Percentiles rank a stretch among this genome's conserved stretches.
Evolutionary conservation across 2,329 filamentous ascomycete species (phyloP).

Genomic region (Clonostachys rhizophaga): DNA sequence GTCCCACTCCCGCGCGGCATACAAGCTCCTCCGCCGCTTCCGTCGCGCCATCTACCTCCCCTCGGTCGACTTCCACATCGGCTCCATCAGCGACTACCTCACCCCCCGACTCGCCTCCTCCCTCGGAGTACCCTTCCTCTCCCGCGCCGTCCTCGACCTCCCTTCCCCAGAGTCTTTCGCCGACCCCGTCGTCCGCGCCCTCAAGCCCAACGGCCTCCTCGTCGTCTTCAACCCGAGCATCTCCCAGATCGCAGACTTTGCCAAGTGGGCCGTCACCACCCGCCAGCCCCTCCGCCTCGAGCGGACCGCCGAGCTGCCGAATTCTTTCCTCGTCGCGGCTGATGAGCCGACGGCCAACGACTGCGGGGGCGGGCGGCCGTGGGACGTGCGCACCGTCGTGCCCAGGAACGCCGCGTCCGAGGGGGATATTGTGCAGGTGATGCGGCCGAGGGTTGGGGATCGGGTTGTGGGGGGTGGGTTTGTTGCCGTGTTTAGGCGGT

Average conservation of each 20-base stretch:
- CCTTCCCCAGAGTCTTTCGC: slow-evolving; percentile 52
- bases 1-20: slow-evolving; percentile 59
- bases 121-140: slow-evolving; percentile 54
- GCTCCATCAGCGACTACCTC: slow-evolving; percentile 61
- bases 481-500: slow-evolving; percentile 27
- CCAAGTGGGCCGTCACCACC: slow-evolving; percentile 29
- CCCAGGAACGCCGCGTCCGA: slow-evolving; percentile 14
- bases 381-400: slow-evolving; percentile 53
- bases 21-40: slow-evolving; percentile 61
- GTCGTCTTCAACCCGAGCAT: slow-evolving; percentile 73
- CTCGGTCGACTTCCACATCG: slow-evolving; percentile 71
- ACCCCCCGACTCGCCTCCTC: slow-evolving; percentile 39
- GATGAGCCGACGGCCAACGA: slow-evolving; percentile 21
- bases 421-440: slow-evolving; percentile 24
- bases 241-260: slow-evolving; percentile 68
- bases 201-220: slow-evolving; percentile 61
- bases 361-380: slow-evolving; percentile 50
- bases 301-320: slow-evolving; percentile 54
- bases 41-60: slow-evolving; percentile 64
- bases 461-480: slow-evolving; percentile 33
- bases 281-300: slow-evolving; percentile 51
- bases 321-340: background rate
- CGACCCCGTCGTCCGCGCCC: slow-evolving; percentile 43
- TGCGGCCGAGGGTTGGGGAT: slow-evolving; percentile 34
- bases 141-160: slow-evolving; percentile 70